phyloP scores from a whole-genome alignment of 169 alveolate genomes.

The Plasmodium knowlesi region DNA sequence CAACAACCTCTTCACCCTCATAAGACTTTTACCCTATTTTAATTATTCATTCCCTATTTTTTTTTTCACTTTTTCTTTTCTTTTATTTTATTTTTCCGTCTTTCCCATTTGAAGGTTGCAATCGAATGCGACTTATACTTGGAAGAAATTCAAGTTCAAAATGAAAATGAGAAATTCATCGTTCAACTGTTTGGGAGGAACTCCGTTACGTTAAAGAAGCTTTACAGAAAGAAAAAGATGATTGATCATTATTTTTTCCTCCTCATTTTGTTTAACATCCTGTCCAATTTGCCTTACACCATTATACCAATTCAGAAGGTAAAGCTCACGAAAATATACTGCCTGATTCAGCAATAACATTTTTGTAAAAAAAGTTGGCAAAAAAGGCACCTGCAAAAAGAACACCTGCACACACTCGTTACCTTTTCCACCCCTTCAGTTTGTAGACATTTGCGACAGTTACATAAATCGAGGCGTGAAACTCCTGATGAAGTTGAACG shows the following conservation, averaged over 20 bases:
- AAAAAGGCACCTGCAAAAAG: background rate
- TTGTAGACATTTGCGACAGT: constrained; percentile 59
- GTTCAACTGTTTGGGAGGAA: constrained; percentile 60
- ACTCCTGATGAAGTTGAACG: constrained; percentile 35
- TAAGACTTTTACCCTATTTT: background rate
- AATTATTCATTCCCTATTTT: background rate
- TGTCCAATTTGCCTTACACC: constrained; percentile 67
- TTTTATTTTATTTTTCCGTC: constrained; percentile 1
- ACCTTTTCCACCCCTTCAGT: constrained; percentile 4
- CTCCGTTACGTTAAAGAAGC: constrained; percentile 60
- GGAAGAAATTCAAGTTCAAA: constrained; percentile 61
- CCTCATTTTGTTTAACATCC: constrained; percentile 37
- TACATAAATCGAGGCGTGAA: constrained; percentile 26
- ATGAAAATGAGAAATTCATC: constrained; percentile 64
- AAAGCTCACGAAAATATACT: background rate
- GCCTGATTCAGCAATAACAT: background rate
- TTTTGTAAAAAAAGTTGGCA: background rate
- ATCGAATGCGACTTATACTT: constrained; percentile 54
- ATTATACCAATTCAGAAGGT: constrained; percentile 73
- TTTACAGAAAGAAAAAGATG: constrained; percentile 40
- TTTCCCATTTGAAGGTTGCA: constrained; percentile 26
- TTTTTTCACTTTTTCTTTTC: background rate
- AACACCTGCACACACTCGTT: background rate
- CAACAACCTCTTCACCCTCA: background rate
- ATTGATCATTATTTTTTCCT: constrained; percentile 66